A percentile compares a stretch with the other conserved stretches of the same genome.
Evolutionary conservation across 1,284 basidiomycete genomes (phyloP).

Genomic region (Quambalaria eucalypti): DNA sequence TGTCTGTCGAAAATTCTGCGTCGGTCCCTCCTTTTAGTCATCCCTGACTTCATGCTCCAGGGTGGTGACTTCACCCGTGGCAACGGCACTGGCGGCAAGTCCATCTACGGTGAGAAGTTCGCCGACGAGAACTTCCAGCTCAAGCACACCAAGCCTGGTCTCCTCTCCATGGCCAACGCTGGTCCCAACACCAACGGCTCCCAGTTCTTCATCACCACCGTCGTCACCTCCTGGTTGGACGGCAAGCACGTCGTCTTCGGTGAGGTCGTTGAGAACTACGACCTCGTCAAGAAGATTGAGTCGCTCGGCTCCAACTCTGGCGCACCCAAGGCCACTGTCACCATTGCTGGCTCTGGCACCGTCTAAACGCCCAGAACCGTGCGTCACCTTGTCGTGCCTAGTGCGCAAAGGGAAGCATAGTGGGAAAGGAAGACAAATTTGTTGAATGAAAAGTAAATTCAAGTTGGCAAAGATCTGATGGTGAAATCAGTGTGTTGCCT

Average conservation of each 20-base stretch:
- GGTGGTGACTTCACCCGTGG: conserved; percentile 60
- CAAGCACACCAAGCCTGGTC: conserved; percentile 36
- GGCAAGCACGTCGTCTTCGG: conserved; percentile 33
- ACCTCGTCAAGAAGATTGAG: conserved; percentile 40
- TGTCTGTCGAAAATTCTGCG: neutral
- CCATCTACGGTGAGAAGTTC: conserved; percentile 44
- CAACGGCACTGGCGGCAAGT: conserved; percentile 47
- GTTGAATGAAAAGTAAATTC: too few relatives aligned
- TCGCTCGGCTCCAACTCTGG: conserved; percentile 28
- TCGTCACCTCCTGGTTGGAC: conserved; percentile 38
- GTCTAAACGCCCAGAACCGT: conserved; percentile 28
- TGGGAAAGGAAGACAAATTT: too few relatives aligned
- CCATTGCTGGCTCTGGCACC: conserved; percentile 42
- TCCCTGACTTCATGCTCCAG: conserved; percentile 47
- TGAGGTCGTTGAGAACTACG: conserved; percentile 33
- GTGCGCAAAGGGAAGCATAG: too few relatives aligned
- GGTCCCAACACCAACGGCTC: conserved; percentile 50
- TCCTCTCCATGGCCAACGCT: conserved; percentile 32
- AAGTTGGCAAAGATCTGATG: too few relatives aligned
- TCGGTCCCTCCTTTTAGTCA: conserved; percentile 48
- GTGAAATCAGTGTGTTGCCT: too few relatives aligned
- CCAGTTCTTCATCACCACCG: conserved; percentile 45
- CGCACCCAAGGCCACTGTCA: conserved; percentile 35
- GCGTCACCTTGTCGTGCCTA: too few relatives aligned
- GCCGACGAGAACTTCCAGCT: conserved; percentile 38